These are phyloP conservation scores for Trichoderma asperelloides DNA, from an alignment of 495 filamentous ascomycete genomes.

Conservation along the genomic window DNA sequence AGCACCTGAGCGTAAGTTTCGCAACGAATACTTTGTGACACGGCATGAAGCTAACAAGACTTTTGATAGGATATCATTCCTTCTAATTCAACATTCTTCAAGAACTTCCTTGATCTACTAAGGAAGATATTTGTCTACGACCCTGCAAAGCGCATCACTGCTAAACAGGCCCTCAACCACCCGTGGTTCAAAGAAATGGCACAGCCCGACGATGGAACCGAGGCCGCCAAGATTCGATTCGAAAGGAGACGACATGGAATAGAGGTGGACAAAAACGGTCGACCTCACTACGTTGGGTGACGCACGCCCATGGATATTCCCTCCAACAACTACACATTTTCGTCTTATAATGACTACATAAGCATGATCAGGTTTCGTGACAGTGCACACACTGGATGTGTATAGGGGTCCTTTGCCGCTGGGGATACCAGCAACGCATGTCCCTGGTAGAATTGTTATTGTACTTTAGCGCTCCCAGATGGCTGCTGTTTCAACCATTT, in stretches of 20 bases:
- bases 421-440: neutral
- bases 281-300: neutral
- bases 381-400: conserved; percentile 1
- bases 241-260: conserved; percentile 21
- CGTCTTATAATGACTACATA: conserved; percentile 2
- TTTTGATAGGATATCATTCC: conserved; percentile 82
- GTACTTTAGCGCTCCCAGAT: neutral
- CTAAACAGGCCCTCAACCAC: conserved; percentile 83
- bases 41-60: neutral
- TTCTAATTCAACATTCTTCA: conserved; percentile 64
- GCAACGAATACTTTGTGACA: neutral
- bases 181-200: conserved; percentile 86
- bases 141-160: conserved; percentile 79
- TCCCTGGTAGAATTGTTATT: conserved; percentile 1
- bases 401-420: neutral
- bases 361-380: neutral
- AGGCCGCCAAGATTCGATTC: conserved; percentile 66
- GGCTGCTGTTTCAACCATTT: neutral
- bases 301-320: neutral
- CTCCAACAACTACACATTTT: neutral
- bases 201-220: conserved; percentile 82
- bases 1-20: conserved; percentile 63
- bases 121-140: conserved; percentile 93
- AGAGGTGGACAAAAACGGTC: neutral
- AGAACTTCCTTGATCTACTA: conserved; percentile 78